Conservation (phyloP, 2,329 filamentous ascomycete species). For the Epichloe bromicola region DNA sequence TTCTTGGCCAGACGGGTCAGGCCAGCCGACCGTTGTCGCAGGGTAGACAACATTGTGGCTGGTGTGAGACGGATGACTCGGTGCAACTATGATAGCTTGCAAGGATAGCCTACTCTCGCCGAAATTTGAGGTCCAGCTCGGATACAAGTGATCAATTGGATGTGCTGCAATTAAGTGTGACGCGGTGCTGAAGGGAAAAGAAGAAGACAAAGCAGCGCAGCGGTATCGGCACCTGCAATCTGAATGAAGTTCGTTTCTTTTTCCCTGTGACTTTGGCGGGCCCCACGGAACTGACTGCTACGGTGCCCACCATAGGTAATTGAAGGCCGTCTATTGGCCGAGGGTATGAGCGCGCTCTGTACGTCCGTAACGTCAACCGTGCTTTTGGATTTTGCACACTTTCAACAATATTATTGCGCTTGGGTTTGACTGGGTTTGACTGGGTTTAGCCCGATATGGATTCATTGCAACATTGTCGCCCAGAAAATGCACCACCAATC, state of each 20-base stretch:
- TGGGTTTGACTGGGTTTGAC: no score
- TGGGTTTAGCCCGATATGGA: no score
- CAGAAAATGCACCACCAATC: no score
- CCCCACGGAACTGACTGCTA: background rate
- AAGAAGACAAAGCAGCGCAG: slow-evolving; percentile 10
- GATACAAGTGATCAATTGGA: background rate
- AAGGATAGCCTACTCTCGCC: background rate
- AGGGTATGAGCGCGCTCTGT: no score
- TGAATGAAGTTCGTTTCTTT: slow-evolving; percentile 14
- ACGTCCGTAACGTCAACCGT: no score
- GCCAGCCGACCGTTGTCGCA: slow-evolving; percentile 9
- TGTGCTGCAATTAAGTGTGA: background rate
- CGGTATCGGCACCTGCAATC: slow-evolving; percentile 16
- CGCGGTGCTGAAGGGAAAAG: background rate
- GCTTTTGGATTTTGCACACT: no score
- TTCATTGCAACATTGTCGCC: no score
- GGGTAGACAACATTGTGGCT: slow-evolving; percentile 10
- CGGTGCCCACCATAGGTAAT: slow-evolving; percentile 7
- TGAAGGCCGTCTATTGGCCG: slow-evolving; percentile 6
- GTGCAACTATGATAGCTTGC: background rate
- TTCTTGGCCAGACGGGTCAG: slow-evolving; percentile 8
- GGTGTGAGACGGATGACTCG: background rate
- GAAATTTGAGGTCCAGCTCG: background rate
- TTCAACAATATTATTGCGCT: no score
- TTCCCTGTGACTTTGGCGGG: slow-evolving; percentile 16